Conservation (phyloP, 352 stramenopile genomes). For the Phytophthora sp. region DNA sequence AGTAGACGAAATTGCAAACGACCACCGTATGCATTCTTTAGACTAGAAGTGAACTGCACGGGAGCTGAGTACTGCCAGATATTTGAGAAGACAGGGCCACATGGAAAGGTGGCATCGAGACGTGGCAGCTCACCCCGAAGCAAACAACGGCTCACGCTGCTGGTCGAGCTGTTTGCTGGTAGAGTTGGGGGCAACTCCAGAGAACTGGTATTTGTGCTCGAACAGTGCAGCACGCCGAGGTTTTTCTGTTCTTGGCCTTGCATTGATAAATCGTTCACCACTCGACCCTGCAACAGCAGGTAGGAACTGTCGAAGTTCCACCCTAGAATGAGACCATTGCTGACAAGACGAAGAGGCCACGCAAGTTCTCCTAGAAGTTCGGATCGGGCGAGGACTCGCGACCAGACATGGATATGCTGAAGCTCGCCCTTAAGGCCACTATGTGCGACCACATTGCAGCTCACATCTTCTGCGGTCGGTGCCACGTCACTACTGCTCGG, state of each 20-base stretch:
- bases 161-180: not conserved
- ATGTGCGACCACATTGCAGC: conserved; percentile 29
- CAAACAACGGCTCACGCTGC: conserved; percentile 30
- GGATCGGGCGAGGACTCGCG: conserved; percentile 41
- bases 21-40: conserved; percentile 60
- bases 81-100: conserved; percentile 68
- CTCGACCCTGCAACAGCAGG: conserved; percentile 21
- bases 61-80: conserved; percentile 73
- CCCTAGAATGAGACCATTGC: conserved; percentile 61
- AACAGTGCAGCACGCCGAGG: conserved; percentile 43
- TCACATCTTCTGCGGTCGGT: conserved; percentile 13
- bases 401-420: conserved; percentile 74
- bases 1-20: conserved; percentile 76
- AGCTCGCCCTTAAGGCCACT: conserved; percentile 48
- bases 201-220: not conserved
- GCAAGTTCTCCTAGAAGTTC: conserved; percentile 62
- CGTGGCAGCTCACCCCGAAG: conserved; percentile 42
- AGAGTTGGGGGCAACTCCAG: not conserved
- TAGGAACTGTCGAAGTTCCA: conserved; percentile 66
- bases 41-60: conserved; percentile 24
- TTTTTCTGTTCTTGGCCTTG: conserved; percentile 55
- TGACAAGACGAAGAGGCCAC: conserved; percentile 59
- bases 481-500: not conserved
- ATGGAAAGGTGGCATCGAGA: conserved; percentile 56
- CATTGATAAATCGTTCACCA: conserved; percentile 59